Evolutionary conservation across 768 basidiomycete genomes (phyloP).

Genomic region (Pleurotus djamor): DNA sequence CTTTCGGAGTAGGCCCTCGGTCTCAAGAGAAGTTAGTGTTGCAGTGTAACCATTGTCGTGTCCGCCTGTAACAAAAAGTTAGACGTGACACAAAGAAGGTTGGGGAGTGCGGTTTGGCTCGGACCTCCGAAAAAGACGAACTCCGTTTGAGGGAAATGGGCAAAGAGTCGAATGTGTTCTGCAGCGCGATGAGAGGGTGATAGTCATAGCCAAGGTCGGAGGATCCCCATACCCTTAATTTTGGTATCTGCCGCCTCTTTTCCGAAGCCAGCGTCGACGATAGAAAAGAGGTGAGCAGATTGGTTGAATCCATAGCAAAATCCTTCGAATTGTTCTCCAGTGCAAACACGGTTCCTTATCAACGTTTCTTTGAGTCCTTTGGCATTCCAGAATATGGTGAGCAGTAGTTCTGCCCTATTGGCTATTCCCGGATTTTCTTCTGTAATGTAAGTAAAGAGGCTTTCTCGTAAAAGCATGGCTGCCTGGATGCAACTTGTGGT

Average conservation of each 20-base stretch:
- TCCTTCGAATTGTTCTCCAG: constrained; percentile 38
- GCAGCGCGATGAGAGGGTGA: constrained; percentile 7
- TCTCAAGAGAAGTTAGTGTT: constrained; percentile 36
- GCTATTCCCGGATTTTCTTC: constrained; percentile 3
- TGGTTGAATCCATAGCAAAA: constrained; percentile 51
- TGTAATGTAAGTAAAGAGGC: constrained; percentile 11
- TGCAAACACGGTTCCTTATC: constrained; percentile 20
- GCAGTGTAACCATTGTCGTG: constrained; percentile 52
- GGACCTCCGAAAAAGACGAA: constrained; percentile 48
- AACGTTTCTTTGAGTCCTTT: constrained; percentile 38
- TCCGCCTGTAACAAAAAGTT: constrained; percentile 26
- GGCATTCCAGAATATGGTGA: constrained; percentile 41
- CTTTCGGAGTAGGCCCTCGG: constrained; percentile 40
- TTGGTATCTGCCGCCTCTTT: constrained; percentile 56
- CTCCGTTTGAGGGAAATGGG: constrained; percentile 39
- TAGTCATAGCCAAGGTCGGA: constrained; percentile 4
- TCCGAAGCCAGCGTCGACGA: constrained; percentile 48
- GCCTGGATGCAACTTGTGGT: constrained; percentile 12
- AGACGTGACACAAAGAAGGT: background rate
- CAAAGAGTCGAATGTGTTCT: constrained; percentile 41
- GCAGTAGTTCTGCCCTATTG: constrained; percentile 27
- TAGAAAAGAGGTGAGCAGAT: constrained; percentile 43
- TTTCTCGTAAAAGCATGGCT: constrained; percentile 30
- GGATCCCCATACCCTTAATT: constrained; percentile 41
- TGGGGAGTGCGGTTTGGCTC: constrained; percentile 12